Evolutionary conservation across 208 protist genomes (phyloP), one percentile per base, ranked within the genome.

Genomic region (Trypanosoma lewisi): DNA sequence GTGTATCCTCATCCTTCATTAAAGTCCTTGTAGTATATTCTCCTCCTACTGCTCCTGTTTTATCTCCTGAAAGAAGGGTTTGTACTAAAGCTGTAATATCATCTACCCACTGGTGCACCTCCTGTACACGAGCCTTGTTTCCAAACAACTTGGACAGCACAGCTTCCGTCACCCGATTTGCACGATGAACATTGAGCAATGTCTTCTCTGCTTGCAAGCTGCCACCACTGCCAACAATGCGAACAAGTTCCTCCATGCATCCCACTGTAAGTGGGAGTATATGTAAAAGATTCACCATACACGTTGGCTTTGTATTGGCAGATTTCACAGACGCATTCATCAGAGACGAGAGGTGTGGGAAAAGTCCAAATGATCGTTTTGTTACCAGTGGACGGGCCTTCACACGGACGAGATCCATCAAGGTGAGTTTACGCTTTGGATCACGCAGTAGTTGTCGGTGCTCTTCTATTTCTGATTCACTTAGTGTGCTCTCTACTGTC

Each of bases 181-280:
- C 77, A 56, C 89, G 89, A 53, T 86, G 76, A 9, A 80, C 73
- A 54, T 95, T 93, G 27, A 91, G 69, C 41, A 95, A 68, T 44
- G 89, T 93, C 75, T 83, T 85, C 79, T 95, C 89, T 44, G 89
- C 84, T 74, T 91, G 82, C 36, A 79, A 71, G 67, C 89, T 95
- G 54, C 89, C 86, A 62, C 89, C 89, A 56, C 87, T 89, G 44
- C 75, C 76, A 50, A 96, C 75, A 51, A 93, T 93, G 48, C 89
- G 89, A 5, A 88, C 66, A 37, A 93, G 77, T 73, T 96, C 86
- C 75, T 96, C 89, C 70, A 83, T 79, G 23, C 80, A 85, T 37
- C 82, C 77, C 6, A 87, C 55, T 58, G 68, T 69, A 17, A 91
- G 77, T 64, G 87, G 77, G 31, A 75, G 45, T 33, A 75, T 67